phyloP scores from a whole-genome alignment of 1,284 basidiomycete species.

The Sutorius eximius region DNA sequence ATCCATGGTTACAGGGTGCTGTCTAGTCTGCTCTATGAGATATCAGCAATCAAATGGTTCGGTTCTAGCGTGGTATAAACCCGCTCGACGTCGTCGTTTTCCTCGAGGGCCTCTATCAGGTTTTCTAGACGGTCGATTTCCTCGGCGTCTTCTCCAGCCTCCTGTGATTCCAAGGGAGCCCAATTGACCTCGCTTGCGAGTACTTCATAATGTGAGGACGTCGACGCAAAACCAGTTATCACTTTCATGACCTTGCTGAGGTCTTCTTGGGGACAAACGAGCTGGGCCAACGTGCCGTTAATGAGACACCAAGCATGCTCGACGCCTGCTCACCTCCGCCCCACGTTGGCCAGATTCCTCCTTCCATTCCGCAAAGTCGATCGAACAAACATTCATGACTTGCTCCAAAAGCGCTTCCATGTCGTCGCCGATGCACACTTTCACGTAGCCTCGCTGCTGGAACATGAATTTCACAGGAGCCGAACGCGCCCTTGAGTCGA shows the following conservation, averaged over 20 bases:
- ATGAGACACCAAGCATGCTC: background rate
- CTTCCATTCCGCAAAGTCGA: conserved; percentile 49
- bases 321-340: conserved; percentile 41
- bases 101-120: conserved; percentile 58
- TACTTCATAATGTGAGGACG: conserved; percentile 40
- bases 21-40: conserved; percentile 16
- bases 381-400: conserved; percentile 56
- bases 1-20: background rate
- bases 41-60: conserved; percentile 29
- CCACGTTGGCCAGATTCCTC: conserved; percentile 35
- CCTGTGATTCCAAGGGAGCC: conserved; percentile 45
- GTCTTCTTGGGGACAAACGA: conserved; percentile 53
- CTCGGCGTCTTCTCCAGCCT: conserved; percentile 39
- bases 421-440: conserved; percentile 50
- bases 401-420: conserved; percentile 47
- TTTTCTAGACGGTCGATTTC: conserved; percentile 41
- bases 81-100: conserved; percentile 60
- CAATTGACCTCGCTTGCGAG: conserved; percentile 60
- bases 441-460: conserved; percentile 64
- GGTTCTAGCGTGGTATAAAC: conserved; percentile 58
- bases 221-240: conserved; percentile 37
- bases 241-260: conserved; percentile 47
- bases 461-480: conserved; percentile 81
- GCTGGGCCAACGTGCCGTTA: conserved; percentile 36
- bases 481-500: conserved; percentile 55